phyloP scores from a whole-genome alignment of 106 monocot genomes.

The Gastrodia elata region DNA sequence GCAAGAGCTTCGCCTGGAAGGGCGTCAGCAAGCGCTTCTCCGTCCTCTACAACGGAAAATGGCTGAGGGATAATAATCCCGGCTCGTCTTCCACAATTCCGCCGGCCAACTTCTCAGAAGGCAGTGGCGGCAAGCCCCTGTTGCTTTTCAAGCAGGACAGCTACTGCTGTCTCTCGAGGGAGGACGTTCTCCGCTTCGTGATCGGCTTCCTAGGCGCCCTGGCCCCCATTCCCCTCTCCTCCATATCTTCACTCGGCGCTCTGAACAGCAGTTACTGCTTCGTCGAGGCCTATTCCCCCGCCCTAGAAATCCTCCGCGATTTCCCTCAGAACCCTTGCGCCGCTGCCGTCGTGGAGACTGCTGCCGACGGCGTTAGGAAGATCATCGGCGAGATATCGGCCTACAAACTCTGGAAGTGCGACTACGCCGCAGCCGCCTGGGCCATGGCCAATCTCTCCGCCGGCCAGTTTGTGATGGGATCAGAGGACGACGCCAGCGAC shows the following conservation, averaged over 20 bases:
- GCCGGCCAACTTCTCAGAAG: neutral
- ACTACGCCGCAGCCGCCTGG: conserved; percentile 65
- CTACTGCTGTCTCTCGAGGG: conserved; percentile 80
- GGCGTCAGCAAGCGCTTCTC: conserved; percentile 90
- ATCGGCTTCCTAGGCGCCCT: conserved; percentile 89
- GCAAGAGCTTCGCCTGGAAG: conserved; percentile 65
- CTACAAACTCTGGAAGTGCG: conserved; percentile 88
- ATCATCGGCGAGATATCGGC: conserved; percentile 90
- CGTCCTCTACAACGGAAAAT: conserved; percentile 75
- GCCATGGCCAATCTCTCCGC: conserved; percentile 82
- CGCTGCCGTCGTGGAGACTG: conserved; percentile 58
- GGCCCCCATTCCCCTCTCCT: conserved; percentile 66
- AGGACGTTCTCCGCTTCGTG: conserved; percentile 80
- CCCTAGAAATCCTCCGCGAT: conserved; percentile 41
- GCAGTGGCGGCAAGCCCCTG: conserved; percentile 14
- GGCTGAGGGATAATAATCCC: conserved; percentile 68
- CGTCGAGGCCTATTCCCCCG: conserved; percentile 49
- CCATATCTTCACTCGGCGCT: conserved; percentile 58
- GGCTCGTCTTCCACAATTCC: conserved; percentile 18
- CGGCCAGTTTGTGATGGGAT: conserved; percentile 76
- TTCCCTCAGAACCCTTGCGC: conserved; percentile 57
- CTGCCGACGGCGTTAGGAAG: conserved; percentile 45
- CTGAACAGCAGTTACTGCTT: conserved; percentile 30
- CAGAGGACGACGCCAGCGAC: conserved; percentile 36
- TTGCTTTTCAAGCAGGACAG: conserved; percentile 20